These are phyloP conservation scores for Rosa persica DNA, from an alignment of 306 rosid genomes.

Conservation along the genomic window DNA sequence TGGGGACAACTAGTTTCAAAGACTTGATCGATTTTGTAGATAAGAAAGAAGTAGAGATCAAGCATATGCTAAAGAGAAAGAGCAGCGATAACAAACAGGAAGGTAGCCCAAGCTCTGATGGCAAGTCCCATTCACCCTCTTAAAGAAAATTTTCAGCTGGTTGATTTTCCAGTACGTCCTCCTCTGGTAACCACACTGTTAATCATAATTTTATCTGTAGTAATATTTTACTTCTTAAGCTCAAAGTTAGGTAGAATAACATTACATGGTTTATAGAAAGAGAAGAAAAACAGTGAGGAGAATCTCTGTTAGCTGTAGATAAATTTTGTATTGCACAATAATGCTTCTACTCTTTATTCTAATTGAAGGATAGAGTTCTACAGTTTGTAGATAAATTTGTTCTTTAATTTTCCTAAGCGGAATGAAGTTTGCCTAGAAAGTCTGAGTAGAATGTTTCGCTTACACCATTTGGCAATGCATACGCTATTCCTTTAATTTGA, in stretches of 20 bases:
- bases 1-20: conserved; percentile 48
- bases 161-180: conserved; percentile 17
- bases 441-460: neutral
- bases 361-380: conserved; percentile 6
- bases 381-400: conserved; percentile 3
- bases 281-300: neutral
- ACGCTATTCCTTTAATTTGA: neutral
- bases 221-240: neutral
- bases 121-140: conserved; percentile 15
- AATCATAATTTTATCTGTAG: neutral
- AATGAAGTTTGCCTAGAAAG: neutral
- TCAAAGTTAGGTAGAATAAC: conserved; percentile 12
- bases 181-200: neutral
- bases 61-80: conserved; percentile 55
- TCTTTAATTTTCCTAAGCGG: conserved; percentile 2
- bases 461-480: neutral
- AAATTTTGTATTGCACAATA: conserved; percentile 6
- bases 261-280: neutral
- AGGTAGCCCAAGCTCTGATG: conserved; percentile 36
- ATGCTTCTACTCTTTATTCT: neutral
- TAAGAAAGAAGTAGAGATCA: conserved; percentile 58
- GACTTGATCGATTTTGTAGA: conserved; percentile 54
- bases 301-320: neutral
- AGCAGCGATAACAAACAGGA: conserved; percentile 31
- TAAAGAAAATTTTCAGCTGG: conserved; percentile 10